Base-by-base conservation (phyloP, 225 moss, liverwort and hornwort genomes). In the Rhytidiadelphus loreus region DNA sequence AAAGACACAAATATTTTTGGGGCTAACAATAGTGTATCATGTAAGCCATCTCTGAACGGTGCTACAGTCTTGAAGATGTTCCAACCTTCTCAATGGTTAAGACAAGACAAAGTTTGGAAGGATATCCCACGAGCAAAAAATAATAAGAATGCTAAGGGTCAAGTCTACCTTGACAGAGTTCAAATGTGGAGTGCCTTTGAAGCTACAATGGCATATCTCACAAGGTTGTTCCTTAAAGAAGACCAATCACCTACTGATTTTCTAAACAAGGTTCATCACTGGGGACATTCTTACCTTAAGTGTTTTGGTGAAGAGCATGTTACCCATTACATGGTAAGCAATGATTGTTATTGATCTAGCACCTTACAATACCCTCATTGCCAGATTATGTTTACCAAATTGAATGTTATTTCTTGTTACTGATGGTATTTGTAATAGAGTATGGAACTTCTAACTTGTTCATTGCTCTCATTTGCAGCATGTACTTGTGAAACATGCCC, bases 381-480 rank as follows among this genome's bases (percentile, higher is more conserved):
- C n/a, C n/a, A n/a, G n/a, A n/a, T n/a, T n/a, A n/a, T n/a, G n/a
- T n/a, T n/a, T n/a, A n/a, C n/a, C n/a, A n/a, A n/a, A n/a, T n/a
- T n/a, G n/a, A n/a, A n/a, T n/a, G n/a, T n/a, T n/a, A n/a, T n/a
- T n/a, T n/a, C n/a, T n/a, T n/a, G n/a, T n/a, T n/a, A n/a, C n/a
- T n/a, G 50, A 64, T 18, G 33, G 33, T 33, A 64, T 35, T 33
- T 33, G 1, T 33, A 3, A 65, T 66, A 35, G 35, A 20, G 35
- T 6, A 2, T 16, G 5, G 5, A 64, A 9, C 16, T 11, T 20
- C 35, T 37, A 66, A 66, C 6, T 22, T n/a, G 1, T 7, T 24
- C 0, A 39, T 69, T 24, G 24, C 8, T 24, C 1, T 24, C 24
- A 0, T 1, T 4, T 3, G 2, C 13, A 69, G 39, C 39, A 69